These are phyloP conservation scores for Flueggea neowawraea DNA, from an alignment of 441 rosid species.

Conservation along the genomic window DNA sequence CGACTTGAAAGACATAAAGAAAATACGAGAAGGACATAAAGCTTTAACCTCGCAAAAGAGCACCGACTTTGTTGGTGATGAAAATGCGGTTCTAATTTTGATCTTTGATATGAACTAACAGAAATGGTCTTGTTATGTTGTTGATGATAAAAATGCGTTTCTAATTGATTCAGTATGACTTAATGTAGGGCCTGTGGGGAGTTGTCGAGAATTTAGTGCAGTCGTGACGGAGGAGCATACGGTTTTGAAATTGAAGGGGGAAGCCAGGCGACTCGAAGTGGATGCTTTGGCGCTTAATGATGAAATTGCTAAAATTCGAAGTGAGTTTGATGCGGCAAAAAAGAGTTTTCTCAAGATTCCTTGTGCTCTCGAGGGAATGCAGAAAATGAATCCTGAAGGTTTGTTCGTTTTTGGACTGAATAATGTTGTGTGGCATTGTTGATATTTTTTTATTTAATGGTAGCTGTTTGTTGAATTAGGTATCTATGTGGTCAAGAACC, in stretches of 20 bases:
- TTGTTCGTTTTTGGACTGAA: background rate
- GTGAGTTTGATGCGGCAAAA: slow-evolving; percentile 54
- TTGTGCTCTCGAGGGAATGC: slow-evolving; percentile 43
- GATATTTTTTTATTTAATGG: no score
- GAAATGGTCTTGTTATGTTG: no score
- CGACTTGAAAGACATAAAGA: no score
- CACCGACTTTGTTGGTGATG: no score
- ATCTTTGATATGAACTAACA: no score
- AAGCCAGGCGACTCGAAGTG: slow-evolving; percentile 4
- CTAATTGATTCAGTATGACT: background rate
- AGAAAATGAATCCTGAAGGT: slow-evolving; percentile 84
- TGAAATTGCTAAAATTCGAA: slow-evolving; percentile 47
- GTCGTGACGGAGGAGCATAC: background rate
- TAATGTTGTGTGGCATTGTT: no score
- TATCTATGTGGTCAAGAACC: slow-evolving; percentile 84
- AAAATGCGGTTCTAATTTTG: no score
- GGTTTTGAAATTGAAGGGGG: background rate
- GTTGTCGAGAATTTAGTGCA: background rate
- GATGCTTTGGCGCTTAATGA: slow-evolving; percentile 21
- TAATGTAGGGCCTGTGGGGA: background rate
- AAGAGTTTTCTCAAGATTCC: slow-evolving; percentile 63
- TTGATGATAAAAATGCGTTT: background rate
- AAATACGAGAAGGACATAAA: no score
- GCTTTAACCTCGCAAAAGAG: no score
- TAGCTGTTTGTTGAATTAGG: slow-evolving; percentile 33